Evolutionary conservation across 2,329 filamentous ascomycete genomes (phyloP), one percentile per base, ranked within the genome.

Genomic region (Sporothrix euskadiensis): DNA sequence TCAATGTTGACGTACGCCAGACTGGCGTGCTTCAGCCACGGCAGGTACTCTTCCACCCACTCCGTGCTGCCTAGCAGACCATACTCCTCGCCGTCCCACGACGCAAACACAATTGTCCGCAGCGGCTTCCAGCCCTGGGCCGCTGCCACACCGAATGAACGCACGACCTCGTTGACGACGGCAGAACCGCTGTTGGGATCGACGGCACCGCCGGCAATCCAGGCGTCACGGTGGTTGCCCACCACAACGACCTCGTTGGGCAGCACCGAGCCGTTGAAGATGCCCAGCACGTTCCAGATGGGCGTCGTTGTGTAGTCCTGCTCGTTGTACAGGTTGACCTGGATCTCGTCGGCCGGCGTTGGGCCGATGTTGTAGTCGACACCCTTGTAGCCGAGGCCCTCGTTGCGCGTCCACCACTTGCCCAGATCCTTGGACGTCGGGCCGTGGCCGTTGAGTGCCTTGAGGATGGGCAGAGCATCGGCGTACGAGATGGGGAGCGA

Each of bases 1-100:
- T 97, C 94, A 73, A 97, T 89, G 80, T 97, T 97, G 75, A 97
- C 82, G 79, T 97, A 97, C 10, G 93, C 93, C 19, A 97, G 88
- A 73, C 90, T 91, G 56, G 91, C 86, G 4, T 86, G 85, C 2
- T 87, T 86, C 14, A 97, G 87, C 94, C 94, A 97, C 0, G 92
- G 91, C 0, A 97, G 82, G 78, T 93, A 93, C 77, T 97, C 93
- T 79, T 97, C 94, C 0, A 97, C 93, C 94, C 94, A 97, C 79
- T 97, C 94, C 0, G 94, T 97, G 71, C 91, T 94, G 4, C 94
- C 94, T 16, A 97, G 82, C 5, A 97, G 86, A 0, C 92, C 93
- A 77, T 97, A 97, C 81, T 97, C 94, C 82, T 94, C 91, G 44
- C 90, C 91, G 75, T 94, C 91, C 91, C 91, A 93, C 80, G 88